Base-by-base conservation (phyloP, 768 basidiomycete species). In the Chalciporus chontae region DNA sequence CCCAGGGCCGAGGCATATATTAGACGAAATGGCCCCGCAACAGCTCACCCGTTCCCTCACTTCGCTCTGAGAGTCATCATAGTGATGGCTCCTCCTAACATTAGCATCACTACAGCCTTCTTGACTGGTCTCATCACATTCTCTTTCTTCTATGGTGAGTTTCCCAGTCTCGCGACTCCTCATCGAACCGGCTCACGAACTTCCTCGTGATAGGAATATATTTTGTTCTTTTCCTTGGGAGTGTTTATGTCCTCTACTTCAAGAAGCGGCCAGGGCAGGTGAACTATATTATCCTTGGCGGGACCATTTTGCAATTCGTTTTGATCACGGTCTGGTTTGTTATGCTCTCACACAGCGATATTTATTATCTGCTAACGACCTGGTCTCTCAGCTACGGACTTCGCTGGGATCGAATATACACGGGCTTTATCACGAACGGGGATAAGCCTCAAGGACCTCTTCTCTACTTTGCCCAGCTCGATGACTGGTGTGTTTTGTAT, bases 131-230 rank as follows among this genome's bases (percentile, higher is more conserved):
- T 52, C 5, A 40, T 48, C 47, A n/a, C 47, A 4, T 48, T 48
- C 46, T 48, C 51, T 39, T 43, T 52, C 4, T 23, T 52, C 10
- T 52, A 52, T 43, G 51, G 46, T 38, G n/a, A 18, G 45, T 47
- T 15, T 36, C 5, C 26, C 29, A 7, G 10, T 31, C 13, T 31
- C 29, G 29, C 10, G 1, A 31, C 13, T 31, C 10, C 13, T 31
- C 26, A 21, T 21, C 21, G 21, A 21, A 21, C 21, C 21, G 2
- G 29, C 13, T 31, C 29, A 31, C 29, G 10, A 11, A 11, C 5
- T 31, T 6, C 7, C 10, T 31, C 13, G 10, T 10, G 14, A 32
- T 9, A 52, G 51, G 51, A n/a, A 32, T 29, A 4, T 52, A 52
- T 32, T 43, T 52, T 10, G 41, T 52, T 24, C 41, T 52, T 34